A percentile compares a stretch with the other conserved stretches of the same genome.
Conservation (phyloP, 192 early-diverging fungal genomes). For the Coemansia sp. region DNA sequence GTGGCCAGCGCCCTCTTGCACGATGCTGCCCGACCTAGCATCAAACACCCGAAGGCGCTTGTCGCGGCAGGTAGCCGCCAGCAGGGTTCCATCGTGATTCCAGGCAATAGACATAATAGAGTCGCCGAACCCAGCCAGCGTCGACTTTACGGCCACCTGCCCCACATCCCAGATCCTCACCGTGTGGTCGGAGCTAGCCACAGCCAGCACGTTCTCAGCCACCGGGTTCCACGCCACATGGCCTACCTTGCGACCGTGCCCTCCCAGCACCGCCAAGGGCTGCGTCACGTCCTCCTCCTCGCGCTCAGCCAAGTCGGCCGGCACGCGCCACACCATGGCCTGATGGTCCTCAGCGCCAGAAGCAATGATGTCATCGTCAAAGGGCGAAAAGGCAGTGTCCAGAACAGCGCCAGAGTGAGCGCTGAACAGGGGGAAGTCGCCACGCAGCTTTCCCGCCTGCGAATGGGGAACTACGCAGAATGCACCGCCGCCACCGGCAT, state of each 20-base stretch:
- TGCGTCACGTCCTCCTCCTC: slow-evolving; percentile 68
- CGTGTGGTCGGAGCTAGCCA: slow-evolving; percentile 83
- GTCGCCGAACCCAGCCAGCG: slow-evolving; percentile 84
- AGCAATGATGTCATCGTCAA: slow-evolving; percentile 96
- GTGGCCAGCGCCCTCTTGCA: slow-evolving; percentile 77
- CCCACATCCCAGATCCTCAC: slow-evolving; percentile 95
- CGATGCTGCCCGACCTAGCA: slow-evolving; percentile 80
- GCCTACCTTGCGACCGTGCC: slow-evolving; percentile 94
- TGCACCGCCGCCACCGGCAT: slow-evolving; percentile 84
- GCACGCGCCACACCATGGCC: slow-evolving; percentile 95
- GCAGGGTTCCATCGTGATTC: slow-evolving; percentile 79
- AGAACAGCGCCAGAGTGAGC: slow-evolving; percentile 93
- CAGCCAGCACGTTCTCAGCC: slow-evolving; percentile 90
- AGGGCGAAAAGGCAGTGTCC: slow-evolving; percentile 97
- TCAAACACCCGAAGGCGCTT: slow-evolving; percentile 96
- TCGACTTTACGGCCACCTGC: slow-evolving; percentile 68
- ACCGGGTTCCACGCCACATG: slow-evolving; percentile 97
- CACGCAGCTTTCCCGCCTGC: slow-evolving; percentile 77
- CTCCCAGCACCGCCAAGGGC: slow-evolving; percentile 76
- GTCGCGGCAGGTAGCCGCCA: slow-evolving; percentile 94
- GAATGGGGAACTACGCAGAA: slow-evolving; percentile 88
- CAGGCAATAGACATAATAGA: slow-evolving; percentile 89
- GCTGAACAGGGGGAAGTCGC: slow-evolving; percentile 84
- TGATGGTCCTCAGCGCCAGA: slow-evolving; percentile 79
- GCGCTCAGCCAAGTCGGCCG: slow-evolving; percentile 66